Evolutionary conservation across 2,329 filamentous ascomycete genomes (phyloP).

Genomic region (Intubia oerlemansii): DNA sequence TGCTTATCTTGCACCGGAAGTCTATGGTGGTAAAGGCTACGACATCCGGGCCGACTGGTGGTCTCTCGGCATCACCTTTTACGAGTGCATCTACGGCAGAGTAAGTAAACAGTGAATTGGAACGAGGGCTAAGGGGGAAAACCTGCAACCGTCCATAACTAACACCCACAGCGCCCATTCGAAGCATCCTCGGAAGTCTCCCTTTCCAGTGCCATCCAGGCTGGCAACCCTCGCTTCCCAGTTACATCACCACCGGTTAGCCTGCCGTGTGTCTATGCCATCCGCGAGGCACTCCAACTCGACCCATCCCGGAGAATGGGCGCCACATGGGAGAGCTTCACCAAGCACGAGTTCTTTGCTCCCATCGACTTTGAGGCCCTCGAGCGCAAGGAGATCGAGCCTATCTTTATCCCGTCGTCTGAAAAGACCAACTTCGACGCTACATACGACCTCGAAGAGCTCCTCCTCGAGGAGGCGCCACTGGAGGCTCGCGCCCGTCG

Average conservation of each 20-base stretch:
- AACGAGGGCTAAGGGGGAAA: too few relatives aligned
- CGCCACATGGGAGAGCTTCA: conserved; percentile 70
- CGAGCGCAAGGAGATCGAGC: conserved; percentile 71
- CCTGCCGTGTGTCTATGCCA: conserved; percentile 71
- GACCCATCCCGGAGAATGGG: conserved; percentile 69
- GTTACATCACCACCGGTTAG: conserved; percentile 81
- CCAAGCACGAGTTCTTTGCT: conserved; percentile 73
- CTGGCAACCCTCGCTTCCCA: conserved; percentile 69
- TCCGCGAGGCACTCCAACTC: conserved; percentile 61
- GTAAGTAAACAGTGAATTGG: conserved; percentile 23
- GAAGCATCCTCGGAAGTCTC: conserved; percentile 72
- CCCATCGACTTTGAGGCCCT: conserved; percentile 66
- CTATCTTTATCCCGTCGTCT: conserved; percentile 79
- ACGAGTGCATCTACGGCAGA: conserved; percentile 99
- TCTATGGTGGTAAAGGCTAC: conserved; percentile 81
- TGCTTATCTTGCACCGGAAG: conserved; percentile 88
- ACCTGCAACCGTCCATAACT: too few relatives aligned
- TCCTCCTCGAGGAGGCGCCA: conserved; percentile 83
- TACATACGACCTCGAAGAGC: conserved; percentile 88
- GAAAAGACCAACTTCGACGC: conserved; percentile 99
- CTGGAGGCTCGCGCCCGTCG: conserved; percentile 78
- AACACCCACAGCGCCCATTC: conserved; percentile 86
- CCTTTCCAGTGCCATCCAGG: conserved; percentile 60
- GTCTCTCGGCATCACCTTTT: conserved; percentile 95
- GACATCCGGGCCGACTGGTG: conserved; percentile 90